Conservation (phyloP, 305 asterid species). For the Fraxinus ornus region DNA sequence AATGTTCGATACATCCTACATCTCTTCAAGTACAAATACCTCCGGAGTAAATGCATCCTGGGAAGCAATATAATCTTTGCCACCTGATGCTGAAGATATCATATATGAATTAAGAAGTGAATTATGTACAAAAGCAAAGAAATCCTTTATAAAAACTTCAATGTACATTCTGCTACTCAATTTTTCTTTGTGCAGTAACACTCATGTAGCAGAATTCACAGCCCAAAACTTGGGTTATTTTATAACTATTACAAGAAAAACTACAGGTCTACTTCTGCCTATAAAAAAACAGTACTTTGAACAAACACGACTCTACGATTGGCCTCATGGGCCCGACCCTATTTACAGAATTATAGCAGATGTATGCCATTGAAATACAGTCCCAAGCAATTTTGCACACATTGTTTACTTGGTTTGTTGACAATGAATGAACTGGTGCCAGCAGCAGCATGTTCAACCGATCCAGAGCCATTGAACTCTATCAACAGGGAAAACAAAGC, state of each 20-base stretch:
- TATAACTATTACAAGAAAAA: slow-evolving; percentile 21
- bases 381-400: slow-evolving; percentile 28
- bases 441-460: background rate
- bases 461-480: slow-evolving; percentile 17
- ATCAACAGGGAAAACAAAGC: slow-evolving; percentile 1
- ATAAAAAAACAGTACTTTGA: slow-evolving; percentile 19
- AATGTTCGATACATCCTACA: background rate
- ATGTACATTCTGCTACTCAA: slow-evolving; percentile 26
- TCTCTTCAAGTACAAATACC: background rate
- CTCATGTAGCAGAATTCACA: slow-evolving; percentile 23
- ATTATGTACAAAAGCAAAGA: slow-evolving; percentile 28
- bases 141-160: slow-evolving; percentile 21
- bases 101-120: slow-evolving; percentile 20
- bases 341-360: slow-evolving; percentile 40
- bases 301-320: slow-evolving; percentile 30
- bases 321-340: slow-evolving; percentile 31
- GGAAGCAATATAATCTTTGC: slow-evolving; percentile 1
- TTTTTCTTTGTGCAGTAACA: slow-evolving; percentile 19
- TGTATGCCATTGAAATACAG: slow-evolving; percentile 23
- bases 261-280: slow-evolving; percentile 21
- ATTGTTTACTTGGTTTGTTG: slow-evolving; percentile 21
- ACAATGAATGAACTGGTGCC: slow-evolving; percentile 27
- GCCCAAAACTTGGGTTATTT: slow-evolving; percentile 4
- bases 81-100: background rate
- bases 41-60: background rate